Evolutionary conservation across 1,284 basidiomycete genomes (phyloP).

Genomic region (Moniliophthora roreri): DNA sequence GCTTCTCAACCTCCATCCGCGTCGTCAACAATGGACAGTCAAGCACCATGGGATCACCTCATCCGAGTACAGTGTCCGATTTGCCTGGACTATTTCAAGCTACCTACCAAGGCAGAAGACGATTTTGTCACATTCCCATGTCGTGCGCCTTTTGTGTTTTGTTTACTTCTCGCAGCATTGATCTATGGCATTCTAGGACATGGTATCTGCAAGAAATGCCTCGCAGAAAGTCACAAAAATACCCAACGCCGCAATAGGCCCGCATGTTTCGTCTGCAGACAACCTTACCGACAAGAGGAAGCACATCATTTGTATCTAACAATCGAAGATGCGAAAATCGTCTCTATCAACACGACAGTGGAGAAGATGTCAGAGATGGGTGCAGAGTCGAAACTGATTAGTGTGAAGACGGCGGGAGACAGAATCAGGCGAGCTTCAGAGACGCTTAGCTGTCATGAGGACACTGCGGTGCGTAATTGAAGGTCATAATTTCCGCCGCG

Average conservation of each 20-base stretch:
- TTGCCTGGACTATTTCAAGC: constrained; percentile 1
- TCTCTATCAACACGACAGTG: background rate
- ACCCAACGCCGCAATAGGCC: background rate
- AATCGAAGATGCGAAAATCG: background rate
- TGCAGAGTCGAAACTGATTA: background rate
- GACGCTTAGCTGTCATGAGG: background rate
- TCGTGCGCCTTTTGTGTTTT: background rate
- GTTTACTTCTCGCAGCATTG: background rate
- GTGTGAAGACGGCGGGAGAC: background rate
- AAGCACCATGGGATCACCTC: background rate
- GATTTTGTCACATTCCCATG: background rate
- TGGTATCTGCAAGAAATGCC: background rate
- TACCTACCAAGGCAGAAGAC: background rate
- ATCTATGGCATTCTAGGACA: background rate
- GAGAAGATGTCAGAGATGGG: background rate
- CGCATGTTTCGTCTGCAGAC: background rate
- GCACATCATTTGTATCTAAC: constrained; percentile 1
- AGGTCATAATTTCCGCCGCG: no score
- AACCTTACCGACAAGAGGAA: background rate
- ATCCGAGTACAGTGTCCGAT: background rate
- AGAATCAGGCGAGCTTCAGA: background rate
- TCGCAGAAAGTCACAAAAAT: background rate
- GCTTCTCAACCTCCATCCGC: background rate
- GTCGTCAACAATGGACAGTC: background rate
- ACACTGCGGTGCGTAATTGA: background rate